Base-by-base conservation (phyloP, 805 yeast species). In the Metschnikowia vanudenii region DNA sequence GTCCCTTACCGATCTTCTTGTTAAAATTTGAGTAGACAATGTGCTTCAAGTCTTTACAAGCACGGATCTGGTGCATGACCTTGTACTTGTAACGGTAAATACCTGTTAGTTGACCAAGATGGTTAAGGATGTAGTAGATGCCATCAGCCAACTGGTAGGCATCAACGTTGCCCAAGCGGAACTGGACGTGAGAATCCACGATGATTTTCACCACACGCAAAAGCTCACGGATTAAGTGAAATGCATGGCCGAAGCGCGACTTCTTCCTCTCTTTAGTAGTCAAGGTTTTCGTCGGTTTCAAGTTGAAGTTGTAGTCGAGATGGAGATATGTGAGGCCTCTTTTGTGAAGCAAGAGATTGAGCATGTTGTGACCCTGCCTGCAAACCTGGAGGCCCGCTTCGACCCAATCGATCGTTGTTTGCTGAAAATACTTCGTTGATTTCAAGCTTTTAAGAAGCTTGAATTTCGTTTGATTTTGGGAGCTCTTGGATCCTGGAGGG, bases 21-120 rank as follows among this genome's bases (percentile, higher is more conserved):
- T 94, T 94, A 69, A 94, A 94, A 51, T 85, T 74, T 53, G 88
- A 77, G 61, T 94, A 94, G 0, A 94, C 85, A 6, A 92, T 83
- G 62, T 94, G 99, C 65, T 94, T 94, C 58, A 94, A 69, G 66
- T 94, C 99, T 63, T 94, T 94, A 64, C 97, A 90, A 2, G 96
- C 91, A 41, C 97, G 79, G 34, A 94, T 91, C 65, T 94, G 99
- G 61, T 91, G 98, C 99, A 94, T 94, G 9, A 92, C 97, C 61
- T 88, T 88, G 68, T 94, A 94, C 71, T 94, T 94, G 76, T 94
- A 94, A 45, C 99, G 79, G 68, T 94, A 94, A 47, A 94, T 87
- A 48, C 99, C 99, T 0, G 98, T 94, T 42, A 94, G 74, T 62
- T 91, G 97, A 30, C 99, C 99, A 52, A 94, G 68, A 67, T 94